These are phyloP conservation scores for Trichoderma pleuroti DNA, from an alignment of 2,329 filamentous ascomycete species.

Conservation along the genomic window DNA sequence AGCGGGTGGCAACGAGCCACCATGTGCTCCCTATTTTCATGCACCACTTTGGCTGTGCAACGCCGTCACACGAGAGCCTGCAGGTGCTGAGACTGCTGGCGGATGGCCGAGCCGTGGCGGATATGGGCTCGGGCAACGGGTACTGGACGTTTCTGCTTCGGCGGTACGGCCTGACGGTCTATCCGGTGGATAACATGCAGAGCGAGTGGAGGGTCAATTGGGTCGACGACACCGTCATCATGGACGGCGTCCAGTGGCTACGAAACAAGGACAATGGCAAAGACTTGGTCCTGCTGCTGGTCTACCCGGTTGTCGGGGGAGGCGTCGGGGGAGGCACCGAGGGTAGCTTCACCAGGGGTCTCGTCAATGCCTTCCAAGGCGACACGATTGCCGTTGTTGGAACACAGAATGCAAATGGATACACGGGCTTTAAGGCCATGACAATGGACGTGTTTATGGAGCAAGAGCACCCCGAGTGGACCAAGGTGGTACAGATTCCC, in stretches of 20 bases:
- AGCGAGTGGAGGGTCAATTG: constrained; percentile 66
- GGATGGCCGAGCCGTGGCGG: constrained; percentile 53
- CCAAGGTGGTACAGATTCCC: constrained; percentile 59
- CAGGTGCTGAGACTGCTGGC: constrained; percentile 56
- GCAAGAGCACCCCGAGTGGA: constrained; percentile 54
- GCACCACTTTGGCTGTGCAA: constrained; percentile 74
- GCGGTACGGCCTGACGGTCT: constrained; percentile 50
- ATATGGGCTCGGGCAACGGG: constrained; percentile 68
- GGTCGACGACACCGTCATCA: constrained; percentile 62
- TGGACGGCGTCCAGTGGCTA: constrained; percentile 60
- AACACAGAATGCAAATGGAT: constrained; percentile 71
- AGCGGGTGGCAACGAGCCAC: constrained; percentile 55
- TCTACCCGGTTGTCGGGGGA: constrained; percentile 68
- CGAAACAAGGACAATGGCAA: constrained; percentile 45
- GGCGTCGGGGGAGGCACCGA: constrained; percentile 61
- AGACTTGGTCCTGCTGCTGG: constrained; percentile 61
- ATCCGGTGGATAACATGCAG: constrained; percentile 64
- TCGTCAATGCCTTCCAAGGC: constrained; percentile 59
- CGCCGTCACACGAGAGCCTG: constrained; percentile 64
- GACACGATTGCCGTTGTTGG: constrained; percentile 68
- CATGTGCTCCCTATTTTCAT: constrained; percentile 70
- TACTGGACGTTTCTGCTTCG: constrained; percentile 75
- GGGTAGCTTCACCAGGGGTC: constrained; percentile 59
- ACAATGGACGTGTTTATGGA: constrained; percentile 66
- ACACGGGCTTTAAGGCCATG: constrained; percentile 63